Evolutionary conservation across 1,284 basidiomycete species (phyloP).

Genomic region (Hypsizygus ulmarius): DNA sequence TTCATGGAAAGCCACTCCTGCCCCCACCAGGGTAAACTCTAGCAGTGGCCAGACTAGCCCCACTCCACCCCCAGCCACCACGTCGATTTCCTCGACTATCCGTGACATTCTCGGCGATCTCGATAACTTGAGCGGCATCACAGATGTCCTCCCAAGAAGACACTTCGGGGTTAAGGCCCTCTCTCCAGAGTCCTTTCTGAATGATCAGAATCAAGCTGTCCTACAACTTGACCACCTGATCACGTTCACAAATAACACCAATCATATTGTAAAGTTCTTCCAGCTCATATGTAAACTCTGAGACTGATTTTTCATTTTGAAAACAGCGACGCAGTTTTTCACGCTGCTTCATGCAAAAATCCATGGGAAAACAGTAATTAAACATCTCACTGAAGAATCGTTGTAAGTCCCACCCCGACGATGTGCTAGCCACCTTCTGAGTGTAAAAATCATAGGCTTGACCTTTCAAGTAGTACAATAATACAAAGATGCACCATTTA

Average conservation of each 20-base stretch:
- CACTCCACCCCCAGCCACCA: neutral
- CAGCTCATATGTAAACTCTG: conserved; percentile 30
- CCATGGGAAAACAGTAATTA: conserved; percentile 28
- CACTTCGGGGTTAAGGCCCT: conserved; percentile 28
- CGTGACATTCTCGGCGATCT: conserved; percentile 21
- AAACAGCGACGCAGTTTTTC: conserved; percentile 19
- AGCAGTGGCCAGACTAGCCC: neutral
- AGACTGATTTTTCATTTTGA: conserved; percentile 23
- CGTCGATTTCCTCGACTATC: neutral
- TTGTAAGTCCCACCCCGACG: conserved; percentile 23
- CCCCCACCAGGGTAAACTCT: neutral
- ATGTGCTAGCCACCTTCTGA: conserved; percentile 25
- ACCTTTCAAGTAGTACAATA: conserved; percentile 29
- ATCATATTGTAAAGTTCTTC: conserved; percentile 31
- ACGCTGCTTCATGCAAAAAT: neutral
- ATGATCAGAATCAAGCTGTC: conserved; percentile 25
- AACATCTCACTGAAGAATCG: conserved; percentile 37
- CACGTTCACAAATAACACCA: conserved; percentile 27
- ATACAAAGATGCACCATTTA: conserved; percentile 22
- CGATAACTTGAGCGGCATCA: conserved; percentile 24
- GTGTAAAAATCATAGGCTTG: conserved; percentile 39
- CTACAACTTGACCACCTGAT: conserved; percentile 34
- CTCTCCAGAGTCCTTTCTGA: conserved; percentile 28
- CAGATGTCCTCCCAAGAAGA: conserved; percentile 25
- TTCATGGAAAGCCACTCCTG: no score